phyloP scores from a whole-genome alignment of 257 asterid genomes.

The Gardenia jasminoides region DNA sequence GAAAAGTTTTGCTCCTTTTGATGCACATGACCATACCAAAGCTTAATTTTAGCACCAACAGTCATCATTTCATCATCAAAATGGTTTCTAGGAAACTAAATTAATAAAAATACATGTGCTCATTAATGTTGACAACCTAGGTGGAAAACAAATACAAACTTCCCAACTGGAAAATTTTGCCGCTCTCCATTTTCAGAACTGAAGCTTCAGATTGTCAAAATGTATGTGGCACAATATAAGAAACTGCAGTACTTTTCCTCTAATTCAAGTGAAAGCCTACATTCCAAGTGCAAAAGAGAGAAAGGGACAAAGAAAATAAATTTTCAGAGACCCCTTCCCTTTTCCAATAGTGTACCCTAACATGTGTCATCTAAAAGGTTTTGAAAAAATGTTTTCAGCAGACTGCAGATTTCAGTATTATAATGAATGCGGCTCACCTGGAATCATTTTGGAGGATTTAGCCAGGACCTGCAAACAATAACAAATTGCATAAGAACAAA shows the following conservation, averaged over 20 bases:
- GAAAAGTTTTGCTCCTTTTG: not conserved
- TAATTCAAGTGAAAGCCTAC: not conserved
- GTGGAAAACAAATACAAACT: not conserved
- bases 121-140: not conserved
- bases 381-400: not conserved
- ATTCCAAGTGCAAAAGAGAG: not conserved
- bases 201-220: not conserved
- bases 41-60: too few species aligned
- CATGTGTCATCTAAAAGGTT: not conserved
- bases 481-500: conserved; percentile 28
- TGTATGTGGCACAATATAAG: not conserved
- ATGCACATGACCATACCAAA: not conserved
- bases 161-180: not conserved
- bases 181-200: not conserved
- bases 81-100: too few species aligned
- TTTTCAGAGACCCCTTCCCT: not conserved
- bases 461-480: conserved; percentile 72
- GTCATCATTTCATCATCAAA: not conserved
- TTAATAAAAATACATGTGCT: not conserved
- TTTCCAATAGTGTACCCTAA: not conserved
- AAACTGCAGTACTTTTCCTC: not conserved
- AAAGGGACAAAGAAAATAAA: not conserved
- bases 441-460: conserved; percentile 90
- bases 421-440: conserved; percentile 52
- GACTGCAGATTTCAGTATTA: not conserved